phyloP scores from a whole-genome alignment of 768 basidiomycete genomes.

The Russula vinacea region DNA sequence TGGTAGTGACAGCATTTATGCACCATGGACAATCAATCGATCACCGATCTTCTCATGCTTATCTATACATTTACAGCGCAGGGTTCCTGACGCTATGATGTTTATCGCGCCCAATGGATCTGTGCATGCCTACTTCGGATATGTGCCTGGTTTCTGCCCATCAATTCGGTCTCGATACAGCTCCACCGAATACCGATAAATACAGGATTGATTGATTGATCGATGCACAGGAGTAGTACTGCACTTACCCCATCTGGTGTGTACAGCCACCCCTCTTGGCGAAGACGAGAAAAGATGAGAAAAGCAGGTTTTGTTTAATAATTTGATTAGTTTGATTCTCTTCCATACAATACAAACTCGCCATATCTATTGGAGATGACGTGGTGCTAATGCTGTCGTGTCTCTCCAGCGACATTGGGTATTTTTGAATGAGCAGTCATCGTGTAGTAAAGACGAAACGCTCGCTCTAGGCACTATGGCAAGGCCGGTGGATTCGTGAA shows the following conservation, averaged over 20 bases:
- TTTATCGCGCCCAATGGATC: too few species aligned
- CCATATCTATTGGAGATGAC: too few species aligned
- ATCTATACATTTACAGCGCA: not conserved
- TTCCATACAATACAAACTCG: not conserved
- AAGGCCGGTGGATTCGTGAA: slow-evolving; percentile 10
- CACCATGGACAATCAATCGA: not conserved
- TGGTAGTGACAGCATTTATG: not conserved
- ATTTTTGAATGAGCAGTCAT: not conserved
- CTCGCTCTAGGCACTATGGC: not conserved
- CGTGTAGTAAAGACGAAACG: not conserved
- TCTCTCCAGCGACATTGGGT: not conserved
- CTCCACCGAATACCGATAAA: not conserved
- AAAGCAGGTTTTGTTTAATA: too few species aligned
- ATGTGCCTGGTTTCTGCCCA: not conserved
- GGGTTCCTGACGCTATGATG: not conserved
- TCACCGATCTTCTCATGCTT: not conserved
- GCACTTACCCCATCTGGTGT: not conserved
- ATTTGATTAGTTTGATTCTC: too few species aligned
- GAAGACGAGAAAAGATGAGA: too few species aligned
- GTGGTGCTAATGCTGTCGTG: too few species aligned
- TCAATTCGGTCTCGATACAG: too few species aligned
- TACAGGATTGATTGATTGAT: not conserved
- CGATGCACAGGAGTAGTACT: not conserved
- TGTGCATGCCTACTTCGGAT: not conserved
- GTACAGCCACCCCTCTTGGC: not conserved